A percentile compares a stretch with the other conserved stretches of the same genome.
Evolutionary conservation across 192 early-diverging fungal species (phyloP).

Genomic region (Linnemannia hyalina): DNA sequence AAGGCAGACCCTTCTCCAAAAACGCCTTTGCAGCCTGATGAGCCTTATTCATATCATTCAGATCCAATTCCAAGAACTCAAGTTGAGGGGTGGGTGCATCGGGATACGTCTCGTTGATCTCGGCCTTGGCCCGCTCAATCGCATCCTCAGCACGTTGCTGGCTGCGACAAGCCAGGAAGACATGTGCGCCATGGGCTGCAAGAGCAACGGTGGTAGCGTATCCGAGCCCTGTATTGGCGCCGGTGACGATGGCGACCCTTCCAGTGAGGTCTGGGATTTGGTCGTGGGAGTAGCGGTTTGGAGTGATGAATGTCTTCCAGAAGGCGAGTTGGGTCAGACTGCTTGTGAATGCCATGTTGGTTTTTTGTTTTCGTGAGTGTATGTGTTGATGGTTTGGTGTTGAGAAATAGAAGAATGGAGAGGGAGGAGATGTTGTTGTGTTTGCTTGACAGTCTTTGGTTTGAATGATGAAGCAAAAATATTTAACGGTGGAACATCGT

Average conservation of each 20-base stretch:
- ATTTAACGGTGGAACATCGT: too few species aligned
- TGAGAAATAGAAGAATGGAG: neutral
- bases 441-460: too few species aligned
- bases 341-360: neutral
- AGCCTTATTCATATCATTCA: conserved; percentile 23
- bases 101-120: conserved; percentile 25
- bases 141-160: conserved; percentile 8
- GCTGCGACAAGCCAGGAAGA: conserved; percentile 29
- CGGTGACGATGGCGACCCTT: conserved; percentile 65
- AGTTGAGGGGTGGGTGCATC: neutral
- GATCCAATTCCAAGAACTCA: conserved; percentile 48
- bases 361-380: neutral
- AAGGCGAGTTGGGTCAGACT: neutral
- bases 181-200: conserved; percentile 35
- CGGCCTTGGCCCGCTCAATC: conserved; percentile 21
- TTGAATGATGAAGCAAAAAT: too few species aligned
- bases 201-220: conserved; percentile 34
- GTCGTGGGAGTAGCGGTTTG: conserved; percentile 21
- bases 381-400: too few species aligned
- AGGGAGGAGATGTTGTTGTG: too few species aligned
- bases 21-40: conserved; percentile 44
- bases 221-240: conserved; percentile 58
- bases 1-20: conserved; percentile 32
- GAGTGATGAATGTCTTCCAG: conserved; percentile 16
- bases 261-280: conserved; percentile 54